Percentiles rank a stretch among this genome's conserved stretches.
These are phyloP conservation scores for Candida odintsovae DNA, from an alignment of 805 yeast genomes.

Conservation along the genomic window DNA sequence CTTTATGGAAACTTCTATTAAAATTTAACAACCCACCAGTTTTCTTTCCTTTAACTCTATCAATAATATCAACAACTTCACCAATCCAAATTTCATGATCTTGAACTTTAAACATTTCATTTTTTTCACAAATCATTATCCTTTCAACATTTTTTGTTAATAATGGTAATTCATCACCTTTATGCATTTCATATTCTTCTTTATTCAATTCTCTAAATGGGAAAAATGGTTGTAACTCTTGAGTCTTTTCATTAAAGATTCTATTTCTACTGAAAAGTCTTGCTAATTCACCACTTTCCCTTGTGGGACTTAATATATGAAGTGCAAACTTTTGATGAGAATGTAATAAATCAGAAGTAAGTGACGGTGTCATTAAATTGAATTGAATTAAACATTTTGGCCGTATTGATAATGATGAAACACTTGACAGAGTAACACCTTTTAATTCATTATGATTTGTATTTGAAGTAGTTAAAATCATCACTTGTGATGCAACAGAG, in stretches of 20 bases:
- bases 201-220: constrained; percentile 47
- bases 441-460: constrained; percentile 27
- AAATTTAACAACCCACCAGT: constrained; percentile 66
- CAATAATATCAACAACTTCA: constrained; percentile 54
- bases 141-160: constrained; percentile 47
- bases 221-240: constrained; percentile 19
- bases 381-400: constrained; percentile 81
- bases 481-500: constrained; percentile 45
- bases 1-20: constrained; percentile 52
- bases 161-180: constrained; percentile 38
- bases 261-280: constrained; percentile 57
- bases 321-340: constrained; percentile 56
- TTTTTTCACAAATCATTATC: constrained; percentile 55
- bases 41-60: constrained; percentile 27
- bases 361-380: constrained; percentile 81
- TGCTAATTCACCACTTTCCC: constrained; percentile 51
- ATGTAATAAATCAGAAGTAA: constrained; percentile 66
- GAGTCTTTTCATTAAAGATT: constrained; percentile 26
- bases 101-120: constrained; percentile 51
- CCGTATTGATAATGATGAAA: constrained; percentile 70
- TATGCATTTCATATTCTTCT: constrained; percentile 30
- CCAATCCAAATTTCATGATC: constrained; percentile 93
- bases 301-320: constrained; percentile 65
- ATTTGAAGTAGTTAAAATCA: constrained; percentile 52
- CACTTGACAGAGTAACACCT: constrained; percentile 86